Conservation (phyloP, 139 green algal species). For the Picochlorum sp. region DNA sequence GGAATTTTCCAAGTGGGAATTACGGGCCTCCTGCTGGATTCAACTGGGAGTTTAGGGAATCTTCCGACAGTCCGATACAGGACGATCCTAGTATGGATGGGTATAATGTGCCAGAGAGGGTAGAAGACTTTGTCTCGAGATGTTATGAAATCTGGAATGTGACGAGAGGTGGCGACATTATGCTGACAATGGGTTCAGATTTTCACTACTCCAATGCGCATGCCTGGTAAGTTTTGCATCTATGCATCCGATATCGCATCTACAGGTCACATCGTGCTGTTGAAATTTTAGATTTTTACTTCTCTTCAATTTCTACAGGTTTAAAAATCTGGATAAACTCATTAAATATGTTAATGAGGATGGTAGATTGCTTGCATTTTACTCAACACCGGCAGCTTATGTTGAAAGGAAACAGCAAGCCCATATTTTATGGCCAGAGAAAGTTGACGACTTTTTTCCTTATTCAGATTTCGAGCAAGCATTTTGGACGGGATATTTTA, state of each 20-base stretch:
- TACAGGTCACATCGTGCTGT: neutral
- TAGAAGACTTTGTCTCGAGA: slow-evolving; percentile 58
- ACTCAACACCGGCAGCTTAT: slow-evolving; percentile 73
- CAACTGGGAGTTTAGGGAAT: slow-evolving; percentile 46
- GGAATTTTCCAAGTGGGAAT: slow-evolving; percentile 46
- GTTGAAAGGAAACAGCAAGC: slow-evolving; percentile 54
- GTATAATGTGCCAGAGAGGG: slow-evolving; percentile 62
- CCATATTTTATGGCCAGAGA: slow-evolving; percentile 44
- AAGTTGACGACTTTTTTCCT: slow-evolving; percentile 83
- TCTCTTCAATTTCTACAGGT: no score
- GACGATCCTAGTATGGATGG: slow-evolving; percentile 58
- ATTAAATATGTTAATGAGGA: slow-evolving; percentile 53
- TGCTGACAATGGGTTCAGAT: slow-evolving; percentile 78
- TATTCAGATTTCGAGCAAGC: slow-evolving; percentile 67
- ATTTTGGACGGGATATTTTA: slow-evolving; percentile 75
- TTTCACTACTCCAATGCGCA: slow-evolving; percentile 66
- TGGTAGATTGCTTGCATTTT: slow-evolving; percentile 41
- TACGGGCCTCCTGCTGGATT: slow-evolving; percentile 72
- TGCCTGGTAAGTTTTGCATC: no score
- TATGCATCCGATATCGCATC: no score
- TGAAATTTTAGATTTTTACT: neutral
- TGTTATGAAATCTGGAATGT: slow-evolving; percentile 10
- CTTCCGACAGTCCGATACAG: slow-evolving; percentile 36
- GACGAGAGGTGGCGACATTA: slow-evolving; percentile 51
- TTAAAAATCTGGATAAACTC: slow-evolving; percentile 78